Evolutionary conservation across 1,139 yeast genomes (phyloP), one percentile per base, ranked within the genome.

Genomic region (Hansenula sp.): DNA sequence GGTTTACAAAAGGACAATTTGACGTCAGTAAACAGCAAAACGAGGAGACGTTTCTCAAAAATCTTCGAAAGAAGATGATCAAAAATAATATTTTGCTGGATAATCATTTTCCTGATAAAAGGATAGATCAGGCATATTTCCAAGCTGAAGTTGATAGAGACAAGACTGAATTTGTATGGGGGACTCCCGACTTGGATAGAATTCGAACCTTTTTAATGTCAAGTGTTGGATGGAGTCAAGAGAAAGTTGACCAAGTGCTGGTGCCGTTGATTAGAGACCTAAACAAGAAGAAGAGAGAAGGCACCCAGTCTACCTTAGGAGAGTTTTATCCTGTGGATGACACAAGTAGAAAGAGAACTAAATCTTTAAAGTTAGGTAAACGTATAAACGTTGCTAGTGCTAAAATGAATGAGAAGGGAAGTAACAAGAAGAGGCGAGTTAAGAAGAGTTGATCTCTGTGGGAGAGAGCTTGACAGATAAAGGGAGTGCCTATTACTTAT

Each of bases 221-320:
- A 38, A 78, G 79, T 43, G 81, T 90, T n/a, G 90, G 91, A 3
- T 94, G 99, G 98, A 66, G 78, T 2, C 81, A 79, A 54, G 81
- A 75, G 13, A 74, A 78, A 47, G 84, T 90, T 2, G 96, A 93
- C 58, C 94, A 89, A 57, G 82, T 90, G 7, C 70, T 94, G 63
- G 75, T 91, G n/a, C 99, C 99, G 2, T 78, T 94, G 47, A 83
- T 94, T 17, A 74, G 83, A 54, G 93, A 84, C 53, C 76, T 90
- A 68, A 89, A 88, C 61, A 74, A 76, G 44, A 72, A 79, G 47
- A 70, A 71, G 49, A 69, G 70, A 29, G 76, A 74, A 48, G 80
- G 81, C 0, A 70, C 74, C 16, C 88, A 81, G 52, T 66, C 76
- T 2, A 78, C 81, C 0, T 61, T 81, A 38, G 74, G 73, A 3